Base-by-base conservation (phyloP, 2,329 filamentous ascomycete genomes). In the Monilinia polystroma region DNA sequence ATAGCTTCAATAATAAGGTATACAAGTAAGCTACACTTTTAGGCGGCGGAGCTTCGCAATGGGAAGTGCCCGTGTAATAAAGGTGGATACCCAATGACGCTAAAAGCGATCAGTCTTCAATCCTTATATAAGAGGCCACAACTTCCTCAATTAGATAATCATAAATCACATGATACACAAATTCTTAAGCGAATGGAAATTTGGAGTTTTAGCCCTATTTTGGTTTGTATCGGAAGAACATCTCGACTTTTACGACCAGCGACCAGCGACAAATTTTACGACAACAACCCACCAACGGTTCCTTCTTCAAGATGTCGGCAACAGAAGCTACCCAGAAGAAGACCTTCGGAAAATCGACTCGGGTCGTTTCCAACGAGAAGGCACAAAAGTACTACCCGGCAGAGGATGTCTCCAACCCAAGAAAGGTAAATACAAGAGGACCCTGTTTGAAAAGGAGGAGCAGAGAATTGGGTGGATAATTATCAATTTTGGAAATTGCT, bases 381-480 rank as follows among this genome's bases (percentile, higher is more conserved):
- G 94, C 94, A 79, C 89, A 91, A 87, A 98, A 97, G 87, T 99
- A 94, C 92, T 99, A 99, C 86, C 92, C 93, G 82, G 91, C 92
- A 80, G 91, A 96, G 82, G 94, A 97, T 83, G 91, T 94, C 80
- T 80, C 87, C 81, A 84, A 90, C 83, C 87, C 88, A 79, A 96
- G 93, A 89, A 94, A 96, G 91, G 95, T 99, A 88, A 66, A 66
- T 66, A 66, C 56, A 60, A 43, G n/a, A 57, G 49, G 56, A 53
- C 26, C 64, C 29, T 62, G 53, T 66, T 66, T 65, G 49, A 41
- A 23, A 52, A 35, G 57, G 32, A n/a, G 32, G 87, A 93, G 75
- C 69, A 53, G 52, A 52, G 64, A 23, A 64, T 45, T 66, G 58
- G 63, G 64, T 53, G 59, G 56, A 62, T 49, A 47, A 41, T 62